phyloP scores from a whole-genome alignment of 2,329 filamentous ascomycete species.

The Biscogniauxia sp. region DNA sequence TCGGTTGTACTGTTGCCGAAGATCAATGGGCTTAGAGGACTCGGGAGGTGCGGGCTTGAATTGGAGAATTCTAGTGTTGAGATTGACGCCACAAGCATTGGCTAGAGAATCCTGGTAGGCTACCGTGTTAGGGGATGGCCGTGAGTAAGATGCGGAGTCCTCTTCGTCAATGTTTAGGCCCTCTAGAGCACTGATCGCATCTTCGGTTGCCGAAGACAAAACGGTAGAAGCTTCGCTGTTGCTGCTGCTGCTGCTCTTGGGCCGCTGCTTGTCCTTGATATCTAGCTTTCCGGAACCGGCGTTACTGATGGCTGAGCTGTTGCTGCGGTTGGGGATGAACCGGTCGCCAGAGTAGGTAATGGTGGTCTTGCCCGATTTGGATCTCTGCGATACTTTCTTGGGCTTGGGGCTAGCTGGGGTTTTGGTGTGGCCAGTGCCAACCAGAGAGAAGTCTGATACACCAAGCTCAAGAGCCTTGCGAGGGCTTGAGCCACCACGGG shows the following conservation, averaged over 20 bases:
- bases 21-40: slow-evolving; percentile 96
- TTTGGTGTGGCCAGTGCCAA: slow-evolving; percentile 70
- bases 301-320: slow-evolving; percentile 84
- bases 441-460: slow-evolving; percentile 88
- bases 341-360: slow-evolving; percentile 80
- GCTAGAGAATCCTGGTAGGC: slow-evolving; percentile 92
- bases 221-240: slow-evolving; percentile 67
- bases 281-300: slow-evolving; percentile 82
- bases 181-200: slow-evolving; percentile 76
- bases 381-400: slow-evolving; percentile 51
- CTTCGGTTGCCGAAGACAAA: slow-evolving; percentile 76
- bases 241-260: slow-evolving; percentile 69
- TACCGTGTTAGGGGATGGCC: slow-evolving; percentile 80
- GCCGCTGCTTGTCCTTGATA: slow-evolving; percentile 63
- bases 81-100: slow-evolving; percentile 84
- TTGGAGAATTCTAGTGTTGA: slow-evolving; percentile 92
- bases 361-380: slow-evolving; percentile 70
- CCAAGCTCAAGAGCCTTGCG: slow-evolving; percentile 82
- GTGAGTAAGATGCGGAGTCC: slow-evolving; percentile 66
- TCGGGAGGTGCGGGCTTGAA: slow-evolving; percentile 99
- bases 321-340: slow-evolving; percentile 91
- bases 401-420: slow-evolving; percentile 54
- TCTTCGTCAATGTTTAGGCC: slow-evolving; percentile 72
- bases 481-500: slow-evolving; percentile 69
- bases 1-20: slow-evolving; percentile 96